phyloP scores from a whole-genome alignment of 257 asterid species.

The Capsicum baccatum region DNA sequence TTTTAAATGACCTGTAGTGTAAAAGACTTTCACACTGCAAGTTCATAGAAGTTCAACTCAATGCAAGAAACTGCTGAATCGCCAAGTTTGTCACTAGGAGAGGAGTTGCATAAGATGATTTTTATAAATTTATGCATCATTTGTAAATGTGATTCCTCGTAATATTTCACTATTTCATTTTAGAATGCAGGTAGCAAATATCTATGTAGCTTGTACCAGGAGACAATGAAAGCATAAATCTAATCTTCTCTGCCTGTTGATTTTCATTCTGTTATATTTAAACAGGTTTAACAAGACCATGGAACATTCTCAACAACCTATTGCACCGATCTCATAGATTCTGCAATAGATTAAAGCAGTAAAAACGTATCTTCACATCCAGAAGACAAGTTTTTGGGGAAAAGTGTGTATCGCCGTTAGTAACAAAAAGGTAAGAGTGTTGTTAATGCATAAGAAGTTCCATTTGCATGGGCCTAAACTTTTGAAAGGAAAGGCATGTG shows the following conservation, averaged over 20 bases:
- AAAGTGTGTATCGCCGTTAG: not conserved
- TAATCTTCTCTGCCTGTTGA: not conserved
- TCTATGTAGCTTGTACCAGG: not conserved
- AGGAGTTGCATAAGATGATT: not conserved
- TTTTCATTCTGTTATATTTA: not conserved
- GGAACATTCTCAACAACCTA: not conserved
- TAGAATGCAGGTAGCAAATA: not conserved
- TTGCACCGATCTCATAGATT: not conserved
- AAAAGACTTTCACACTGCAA: not conserved
- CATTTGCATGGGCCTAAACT: not conserved
- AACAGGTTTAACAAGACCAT: not conserved
- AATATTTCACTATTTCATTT: not conserved
- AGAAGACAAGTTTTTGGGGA: not conserved
- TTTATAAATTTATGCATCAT: not conserved
- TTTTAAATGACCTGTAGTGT: not conserved
- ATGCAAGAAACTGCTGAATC: not conserved
- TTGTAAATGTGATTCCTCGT: not conserved
- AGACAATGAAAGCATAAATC: not conserved
- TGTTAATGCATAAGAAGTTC: not conserved
- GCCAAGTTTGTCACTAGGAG: not conserved
- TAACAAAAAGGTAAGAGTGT: not conserved
- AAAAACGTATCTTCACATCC: not conserved
- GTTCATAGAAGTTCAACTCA: not conserved
- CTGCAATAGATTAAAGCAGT: conserved; percentile 9
- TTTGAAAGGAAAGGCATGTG: not conserved